A percentile compares a stretch with the other conserved stretches of the same genome.
phyloP scores from a whole-genome alignment of 1,139 yeast species.

The Suhomyces ambrosiae region DNA sequence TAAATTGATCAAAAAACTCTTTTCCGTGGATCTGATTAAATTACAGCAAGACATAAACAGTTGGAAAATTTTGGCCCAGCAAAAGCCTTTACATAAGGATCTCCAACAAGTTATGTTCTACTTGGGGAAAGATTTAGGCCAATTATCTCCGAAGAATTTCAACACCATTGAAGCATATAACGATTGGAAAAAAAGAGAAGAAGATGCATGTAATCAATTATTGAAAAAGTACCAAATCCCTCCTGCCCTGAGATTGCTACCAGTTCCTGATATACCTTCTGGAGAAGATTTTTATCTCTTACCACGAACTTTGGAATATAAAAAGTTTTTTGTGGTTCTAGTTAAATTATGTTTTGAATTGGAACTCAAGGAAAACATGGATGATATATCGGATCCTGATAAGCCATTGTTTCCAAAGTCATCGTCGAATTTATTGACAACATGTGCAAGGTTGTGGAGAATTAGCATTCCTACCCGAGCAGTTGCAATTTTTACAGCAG shows the following conservation, averaged over 20 bases:
- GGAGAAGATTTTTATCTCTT: slow-evolving; percentile 45
- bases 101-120: slow-evolving; percentile 41
- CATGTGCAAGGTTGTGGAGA: slow-evolving; percentile 63
- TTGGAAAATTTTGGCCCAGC: slow-evolving; percentile 45
- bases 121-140: slow-evolving; percentile 45
- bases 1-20: slow-evolving; percentile 40
- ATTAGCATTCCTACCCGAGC: slow-evolving; percentile 56
- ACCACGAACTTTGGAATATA: slow-evolving; percentile 38
- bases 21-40: slow-evolving; percentile 39
- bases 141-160: slow-evolving; percentile 46
- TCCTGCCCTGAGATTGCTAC: slow-evolving; percentile 33
- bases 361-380: slow-evolving; percentile 19
- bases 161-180: slow-evolving; percentile 38
- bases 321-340: slow-evolving; percentile 33
- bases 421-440: slow-evolving; percentile 42
- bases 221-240: slow-evolving; percentile 43
- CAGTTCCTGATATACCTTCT: slow-evolving; percentile 32
- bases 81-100: slow-evolving; percentile 48
- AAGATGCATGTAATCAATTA: slow-evolving; percentile 37
- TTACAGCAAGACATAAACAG: slow-evolving; percentile 54
- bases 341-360: slow-evolving; percentile 32
- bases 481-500: slow-evolving; percentile 54
- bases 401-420: slow-evolving; percentile 40
- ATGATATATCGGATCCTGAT: slow-evolving; percentile 22
- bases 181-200: slow-evolving; percentile 57